Conservation (phyloP, 306 rosid genomes). For the Acacia confusa region DNA sequence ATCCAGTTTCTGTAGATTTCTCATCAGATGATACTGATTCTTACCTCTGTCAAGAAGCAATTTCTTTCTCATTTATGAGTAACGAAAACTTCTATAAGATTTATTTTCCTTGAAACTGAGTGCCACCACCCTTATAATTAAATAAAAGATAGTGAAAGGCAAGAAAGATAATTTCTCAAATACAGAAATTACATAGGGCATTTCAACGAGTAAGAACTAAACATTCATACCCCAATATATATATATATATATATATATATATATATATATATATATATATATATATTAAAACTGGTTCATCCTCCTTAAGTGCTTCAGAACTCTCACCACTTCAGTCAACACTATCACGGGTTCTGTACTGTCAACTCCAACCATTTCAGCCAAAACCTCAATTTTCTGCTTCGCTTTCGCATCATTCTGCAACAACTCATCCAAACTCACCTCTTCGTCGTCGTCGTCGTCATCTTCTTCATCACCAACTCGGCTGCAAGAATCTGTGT, state of each 20-base stretch:
- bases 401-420: slow-evolving; percentile 31
- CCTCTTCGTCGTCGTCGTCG: background rate
- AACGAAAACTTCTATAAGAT: background rate
- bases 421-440: slow-evolving; percentile 34
- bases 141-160: slow-evolving; percentile 4
- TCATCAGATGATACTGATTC: background rate
- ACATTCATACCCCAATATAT: background rate
- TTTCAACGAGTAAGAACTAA: slow-evolving; percentile 21
- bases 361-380: slow-evolving; percentile 46
- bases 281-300: background rate
- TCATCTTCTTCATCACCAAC: slow-evolving; percentile 6
- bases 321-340: slow-evolving; percentile 43
- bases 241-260: background rate
- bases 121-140: background rate
- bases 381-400: slow-evolving; percentile 38
- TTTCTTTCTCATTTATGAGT: background rate
- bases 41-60: background rate
- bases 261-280: background rate
- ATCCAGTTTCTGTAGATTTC: background rate
- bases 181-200: background rate
- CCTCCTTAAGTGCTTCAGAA: slow-evolving; percentile 39
- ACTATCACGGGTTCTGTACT: slow-evolving; percentile 36
- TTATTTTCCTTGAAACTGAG: background rate
- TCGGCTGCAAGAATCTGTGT: slow-evolving; percentile 36
- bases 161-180: background rate